These are phyloP conservation scores for Trypanosoma melophagium DNA, from an alignment of 208 protist genomes.

Conservation along the genomic window DNA sequence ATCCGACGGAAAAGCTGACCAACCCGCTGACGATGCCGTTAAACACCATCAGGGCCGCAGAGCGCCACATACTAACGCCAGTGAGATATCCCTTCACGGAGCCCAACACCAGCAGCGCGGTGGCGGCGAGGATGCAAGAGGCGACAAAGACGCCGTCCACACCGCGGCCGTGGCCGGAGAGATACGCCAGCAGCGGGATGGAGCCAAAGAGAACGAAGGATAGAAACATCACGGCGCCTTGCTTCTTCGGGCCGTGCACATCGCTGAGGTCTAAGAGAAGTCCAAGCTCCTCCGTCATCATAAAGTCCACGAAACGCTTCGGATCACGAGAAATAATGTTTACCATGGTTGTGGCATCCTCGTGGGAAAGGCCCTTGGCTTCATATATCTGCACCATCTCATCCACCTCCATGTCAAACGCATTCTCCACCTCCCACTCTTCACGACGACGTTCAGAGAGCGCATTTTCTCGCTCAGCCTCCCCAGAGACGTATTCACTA, in stretches of 20 bases:
- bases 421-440: conserved; percentile 94
- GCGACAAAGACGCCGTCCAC: conserved; percentile 76
- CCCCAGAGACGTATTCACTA: conserved; percentile 91
- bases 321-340: conserved; percentile 92
- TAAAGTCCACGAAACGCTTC: conserved; percentile 94
- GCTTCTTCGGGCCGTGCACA: conserved; percentile 70
- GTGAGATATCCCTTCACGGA: conserved; percentile 85
- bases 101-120: conserved; percentile 82
- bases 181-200: conserved; percentile 88
- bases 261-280: conserved; percentile 84
- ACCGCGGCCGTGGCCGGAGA: conserved; percentile 66
- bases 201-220: conserved; percentile 94
- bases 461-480: conserved; percentile 92
- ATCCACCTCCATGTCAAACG: conserved; percentile 90
- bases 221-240: conserved; percentile 91
- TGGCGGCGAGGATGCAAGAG: conserved; percentile 72
- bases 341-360: conserved; percentile 91
- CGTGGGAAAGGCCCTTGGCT: conserved; percentile 85
- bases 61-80: conserved; percentile 59
- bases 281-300: conserved; percentile 95
- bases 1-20: conserved; percentile 81
- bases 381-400: conserved; percentile 96
- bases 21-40: conserved; percentile 84
- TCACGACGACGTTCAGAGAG: conserved; percentile 84
- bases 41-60: conserved; percentile 79